Base-by-base conservation (phyloP, 768 basidiomycete genomes). In the Lactarius evosmus region DNA sequence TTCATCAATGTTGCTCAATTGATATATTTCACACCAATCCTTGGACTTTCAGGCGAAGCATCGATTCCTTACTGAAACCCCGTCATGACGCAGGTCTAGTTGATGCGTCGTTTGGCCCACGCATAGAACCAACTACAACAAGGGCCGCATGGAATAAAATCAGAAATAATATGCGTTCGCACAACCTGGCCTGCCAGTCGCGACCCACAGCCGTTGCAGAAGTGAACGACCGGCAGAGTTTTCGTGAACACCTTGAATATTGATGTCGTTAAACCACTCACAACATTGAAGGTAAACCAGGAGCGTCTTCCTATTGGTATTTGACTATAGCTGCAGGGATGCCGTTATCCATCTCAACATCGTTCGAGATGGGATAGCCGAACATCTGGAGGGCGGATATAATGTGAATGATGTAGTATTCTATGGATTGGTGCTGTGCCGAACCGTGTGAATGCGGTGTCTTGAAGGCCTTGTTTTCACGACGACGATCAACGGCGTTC, bases 281-380 rank as follows among this genome's bases (percentile, higher is more conserved):
- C 81, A 33, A 69, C 79, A 34, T 74, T 95, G 51, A 92, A 87
- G 82, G 92, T 85, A 68, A 57, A 71, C 62, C 25, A 53, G 29
- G 40, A 8, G 9, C 36, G 19, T 49, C 29, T 19, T n/a, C n/a
- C n/a, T n/a, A 68, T 44, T 49, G 19, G 34, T 17, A 55, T 50
- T 41, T 91, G 94, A 97, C 74, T 91, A 88, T 72, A 93, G 95
- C 63, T 97, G 96, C 71, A 80, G 94, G 32, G 90, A 88, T 67
- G 93, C 85, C 36, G 87, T 97, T 25, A 88, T 96, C 74, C 91
- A 91, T 87, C 77, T 94, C n/a, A 95, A 97, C 77, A 95, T 95
- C 0, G 79, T 96, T 40, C 80, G 95, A 40, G 78, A 95, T 33
- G 82, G 89, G 40, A 81, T 90, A 65, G 86, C 86, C 7, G 95